Base-by-base conservation (phyloP, 495 filamentous ascomycete species). In the Talaromyces thailandensis region DNA sequence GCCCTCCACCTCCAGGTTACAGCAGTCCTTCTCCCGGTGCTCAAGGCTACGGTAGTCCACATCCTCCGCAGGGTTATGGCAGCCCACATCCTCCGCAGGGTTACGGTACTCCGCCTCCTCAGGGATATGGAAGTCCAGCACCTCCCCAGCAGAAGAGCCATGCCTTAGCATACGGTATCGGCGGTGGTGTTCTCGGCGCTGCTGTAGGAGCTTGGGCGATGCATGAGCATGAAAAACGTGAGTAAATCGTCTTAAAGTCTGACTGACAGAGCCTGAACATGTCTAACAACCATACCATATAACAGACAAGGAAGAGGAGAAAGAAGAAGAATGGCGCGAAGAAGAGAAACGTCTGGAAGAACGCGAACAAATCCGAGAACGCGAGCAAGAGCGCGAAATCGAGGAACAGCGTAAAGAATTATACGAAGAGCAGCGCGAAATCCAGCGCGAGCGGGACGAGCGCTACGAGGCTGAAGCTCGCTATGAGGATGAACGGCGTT, bases 231-330 rank as follows among this genome's bases (percentile, higher is more conserved):
- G 58, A 60, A 8, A 43, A 45, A 21, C 58, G 57, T 59, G 35
- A 21, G 57, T 43, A 7, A 14, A 43, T 14, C 16, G n/a, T 14
- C n/a, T 5, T 14, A 14, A 43, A n/a, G 5, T n/a, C 37, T 14
- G 16, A n/a, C 11, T n/a, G n/a, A 1, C 1, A 2, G 2, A 43
- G 11, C 2, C 6, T 2, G 16, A 43, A 3, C 37, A 6, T 32
- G 3, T 43, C 43, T 58, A 37, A 58, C 23, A 2, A 6, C 6
- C 3, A 26, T 53, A 55, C 8, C 5, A 28, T 32, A 21, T 12
- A 11, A 14, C 35, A 60, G 58, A 60, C n/a, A 60, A 60, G 16
- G 58, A 60, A 60, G 40, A 60, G 40, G 35, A 48, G 35, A 43
- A 28, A 25, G 58, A 60, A 18, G 58, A 60, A 45, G 58, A 60